phyloP scores from a whole-genome alignment of 2,329 filamentous ascomycete species.

The Neofusicoccum sp. region DNA sequence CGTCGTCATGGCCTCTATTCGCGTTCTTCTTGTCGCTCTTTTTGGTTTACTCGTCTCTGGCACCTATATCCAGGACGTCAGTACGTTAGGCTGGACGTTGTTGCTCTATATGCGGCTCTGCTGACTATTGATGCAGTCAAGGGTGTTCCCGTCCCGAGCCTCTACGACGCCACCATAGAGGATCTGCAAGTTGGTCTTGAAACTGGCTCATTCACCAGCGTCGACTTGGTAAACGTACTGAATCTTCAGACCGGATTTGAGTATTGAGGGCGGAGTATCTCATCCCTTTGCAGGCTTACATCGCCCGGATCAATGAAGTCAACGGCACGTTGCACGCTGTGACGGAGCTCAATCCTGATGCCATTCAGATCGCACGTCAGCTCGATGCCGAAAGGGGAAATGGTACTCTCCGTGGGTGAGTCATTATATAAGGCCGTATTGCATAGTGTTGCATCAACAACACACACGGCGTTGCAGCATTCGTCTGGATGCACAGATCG shows the following conservation, averaged over 20 bases:
- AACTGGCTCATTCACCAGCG: conserved; percentile 56
- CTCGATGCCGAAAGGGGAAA: conserved; percentile 53
- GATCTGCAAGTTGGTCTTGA: conserved; percentile 55
- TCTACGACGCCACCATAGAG: conserved; percentile 57
- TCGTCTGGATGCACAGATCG: background rate
- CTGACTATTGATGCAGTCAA: conserved; percentile 15
- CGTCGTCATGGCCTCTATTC: background rate
- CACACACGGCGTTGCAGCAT: too few relatives aligned
- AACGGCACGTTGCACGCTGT: conserved; percentile 57
- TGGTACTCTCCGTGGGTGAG: conserved; percentile 50
- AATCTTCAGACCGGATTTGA: background rate
- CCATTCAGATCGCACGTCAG: conserved; percentile 50
- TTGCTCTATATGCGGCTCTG: background rate
- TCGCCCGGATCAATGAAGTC: conserved; percentile 54
- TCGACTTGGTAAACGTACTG: conserved; percentile 55
- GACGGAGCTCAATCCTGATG: conserved; percentile 60
- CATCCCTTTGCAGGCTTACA: conserved; percentile 47
- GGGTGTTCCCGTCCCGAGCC: conserved; percentile 34
- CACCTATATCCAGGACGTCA: conserved; percentile 9
- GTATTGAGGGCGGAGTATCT: conserved; percentile 24
- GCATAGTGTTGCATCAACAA: conserved; percentile 4
- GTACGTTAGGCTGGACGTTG: background rate
- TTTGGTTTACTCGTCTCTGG: background rate
- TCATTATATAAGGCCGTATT: background rate
- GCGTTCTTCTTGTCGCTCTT: background rate